Base-by-base conservation (phyloP, 169 alveolate species). In the Plasmodium gonderi region DNA sequence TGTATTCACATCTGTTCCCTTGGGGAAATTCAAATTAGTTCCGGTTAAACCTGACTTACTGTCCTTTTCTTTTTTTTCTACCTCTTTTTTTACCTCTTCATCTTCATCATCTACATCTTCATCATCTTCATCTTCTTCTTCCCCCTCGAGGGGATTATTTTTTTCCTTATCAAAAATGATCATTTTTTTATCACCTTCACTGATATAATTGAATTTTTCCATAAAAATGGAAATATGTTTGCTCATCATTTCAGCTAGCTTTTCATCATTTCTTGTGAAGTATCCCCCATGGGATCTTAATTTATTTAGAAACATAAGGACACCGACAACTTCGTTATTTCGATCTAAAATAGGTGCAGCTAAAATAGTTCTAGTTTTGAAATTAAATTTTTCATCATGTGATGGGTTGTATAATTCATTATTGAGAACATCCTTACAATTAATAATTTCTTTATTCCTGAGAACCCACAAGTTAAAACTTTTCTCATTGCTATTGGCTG, bases 171-270 rank as follows among this genome's bases (percentile, higher is more conserved):
- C 92, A 54, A 82, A 82, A 7, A 82, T 69, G 20, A 82, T 82
- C 92, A 82, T 82, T 82, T 82, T 82, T 82, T 82, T 44, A 49
- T 82, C 92, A 5, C 92, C 92, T 23, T 82, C 92, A 47, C 92
- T 82, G 36, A 82, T 82, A 82, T 82, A 82, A 69, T 82, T 69
- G 29, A 82, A 82, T 11, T 82, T 82, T 69, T 82, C 92, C 92
- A 82, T 82, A 68, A 82, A 82, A 12, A 82, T 82, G 36, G 92
- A 82, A 68, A 82, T 82, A 68, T 82, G 92, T 74, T 82, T 82
- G 29, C 92, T 69, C 92, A 82, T 82, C 54, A 82, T 42, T 54
- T 82, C 92, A 17, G 92, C 92, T 69, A 82, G 76, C 42, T 82
- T 82, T 44, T 82, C 92, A 31, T 82, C 92, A 82, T 82, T 49